These are phyloP conservation scores for Hypoxylon sp. DNA, from an alignment of 2,329 filamentous ascomycete species.

Conservation along the genomic window DNA sequence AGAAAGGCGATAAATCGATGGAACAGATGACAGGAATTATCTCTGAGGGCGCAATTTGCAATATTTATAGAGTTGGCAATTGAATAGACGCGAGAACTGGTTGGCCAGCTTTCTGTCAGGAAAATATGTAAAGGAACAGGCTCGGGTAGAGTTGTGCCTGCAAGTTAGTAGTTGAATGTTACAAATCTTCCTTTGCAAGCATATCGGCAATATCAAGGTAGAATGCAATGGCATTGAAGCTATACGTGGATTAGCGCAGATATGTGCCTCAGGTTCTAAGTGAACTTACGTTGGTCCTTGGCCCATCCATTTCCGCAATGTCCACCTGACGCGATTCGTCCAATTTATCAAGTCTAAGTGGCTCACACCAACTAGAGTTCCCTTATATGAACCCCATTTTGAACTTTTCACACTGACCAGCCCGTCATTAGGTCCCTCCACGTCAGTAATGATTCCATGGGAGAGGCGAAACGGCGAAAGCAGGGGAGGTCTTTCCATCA, in stretches of 20 bases:
- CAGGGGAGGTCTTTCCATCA: constrained; percentile 65
- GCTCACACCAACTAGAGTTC: constrained; percentile 71
- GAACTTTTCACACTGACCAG: constrained; percentile 75
- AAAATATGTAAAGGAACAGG: background rate
- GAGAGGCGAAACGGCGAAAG: constrained; percentile 73
- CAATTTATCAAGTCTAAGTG: constrained; percentile 77
- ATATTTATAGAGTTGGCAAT: background rate
- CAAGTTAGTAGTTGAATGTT: constrained; percentile 10
- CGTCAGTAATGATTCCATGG: constrained; percentile 61
- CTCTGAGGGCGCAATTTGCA: background rate
- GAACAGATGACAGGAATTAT: background rate
- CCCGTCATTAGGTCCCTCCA: constrained; percentile 73
- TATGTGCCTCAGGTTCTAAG: background rate
- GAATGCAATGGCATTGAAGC: constrained; percentile 76
- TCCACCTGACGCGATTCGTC: constrained; percentile 71
- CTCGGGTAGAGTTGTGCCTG: background rate
- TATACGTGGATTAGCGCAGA: constrained; percentile 47
- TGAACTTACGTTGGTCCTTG: constrained; percentile 63
- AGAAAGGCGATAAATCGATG: background rate
- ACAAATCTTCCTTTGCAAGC: constrained; percentile 74
- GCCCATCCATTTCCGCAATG: constrained; percentile 66
- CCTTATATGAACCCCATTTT: constrained; percentile 73
- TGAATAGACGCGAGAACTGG: background rate
- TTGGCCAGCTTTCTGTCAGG: background rate
- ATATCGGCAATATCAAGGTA: constrained; percentile 76